Base-by-base conservation (phyloP, 2,329 filamentous ascomycete species). In the Ascochyta fabae region DNA sequence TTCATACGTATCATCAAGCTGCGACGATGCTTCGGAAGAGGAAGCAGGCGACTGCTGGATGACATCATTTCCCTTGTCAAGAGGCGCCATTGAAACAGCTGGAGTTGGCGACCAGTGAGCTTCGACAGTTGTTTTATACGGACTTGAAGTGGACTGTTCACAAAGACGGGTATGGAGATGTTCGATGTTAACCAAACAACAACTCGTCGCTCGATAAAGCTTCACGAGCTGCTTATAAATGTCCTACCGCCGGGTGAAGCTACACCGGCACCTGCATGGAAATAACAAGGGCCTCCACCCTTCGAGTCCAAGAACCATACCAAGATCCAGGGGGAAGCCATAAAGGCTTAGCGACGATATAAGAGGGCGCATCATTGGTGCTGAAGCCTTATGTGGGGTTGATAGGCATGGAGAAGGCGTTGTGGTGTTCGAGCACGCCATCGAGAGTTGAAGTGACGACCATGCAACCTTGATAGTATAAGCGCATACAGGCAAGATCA, bases 1-100 rank as follows among this genome's bases (percentile, higher is more conserved):
- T 26, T 70, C 66, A 34, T 74, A 74, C 3, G 67, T 68, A 35
- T 74, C 71, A 41, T 74, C 71, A 3, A 72, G 56, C 9, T 63
- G 58, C 0, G 68, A 69, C 1, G 68, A 69, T 3, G 61, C 47
- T 23, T 62, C 62, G 9, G 67, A 67, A 1, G 60, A 40, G n/a
- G 56, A 7, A 2, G 55, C 19, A 39, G 66, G 60, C 3, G 68
- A 65, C 2, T 61, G 51, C 9, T 58, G 58, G 15, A 66, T 59
- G 34, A 41, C 55, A 22, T 69, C 62, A 12, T 57, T 39, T 10
- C 64, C 62, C 7, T 68, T 66, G 3, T 60, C 58, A 1, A 49
- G 16, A 16, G 47, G 44, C 15, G 56, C 45, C 63, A 67, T 67
- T 5, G n/a, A 9, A 23, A 27, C 3, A 3, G 2, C 19, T 34